Evolutionary conservation across 2,329 filamentous ascomycete species (phyloP).

Genomic region (Fusarium pseudoanthophilum): DNA sequence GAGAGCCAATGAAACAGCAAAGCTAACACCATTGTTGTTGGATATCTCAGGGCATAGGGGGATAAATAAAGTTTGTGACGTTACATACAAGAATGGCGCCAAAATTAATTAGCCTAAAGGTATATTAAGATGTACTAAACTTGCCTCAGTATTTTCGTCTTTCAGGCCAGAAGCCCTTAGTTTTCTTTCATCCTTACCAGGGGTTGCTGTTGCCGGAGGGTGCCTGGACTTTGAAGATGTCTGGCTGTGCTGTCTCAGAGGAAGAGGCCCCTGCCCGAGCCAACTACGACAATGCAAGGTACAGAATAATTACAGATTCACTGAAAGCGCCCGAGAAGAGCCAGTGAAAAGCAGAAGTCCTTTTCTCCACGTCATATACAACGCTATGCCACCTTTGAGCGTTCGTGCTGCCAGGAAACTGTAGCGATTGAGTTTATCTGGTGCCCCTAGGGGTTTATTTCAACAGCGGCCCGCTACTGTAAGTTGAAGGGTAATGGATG

Average conservation of each 20-base stretch:
- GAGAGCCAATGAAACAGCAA: conserved; percentile 37
- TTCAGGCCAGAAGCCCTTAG: neutral
- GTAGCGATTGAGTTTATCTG: neutral
- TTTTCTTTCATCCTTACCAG: neutral
- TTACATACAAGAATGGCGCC: neutral
- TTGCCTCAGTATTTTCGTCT: neutral
- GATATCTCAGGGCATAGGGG: neutral
- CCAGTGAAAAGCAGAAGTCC: conserved; percentile 1
- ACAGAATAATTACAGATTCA: conserved; percentile 26
- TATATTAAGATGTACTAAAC: neutral
- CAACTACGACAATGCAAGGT: conserved; percentile 34
- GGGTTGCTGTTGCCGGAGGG: conserved; percentile 18
- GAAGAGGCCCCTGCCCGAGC: conserved; percentile 21
- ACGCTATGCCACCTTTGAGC: neutral
- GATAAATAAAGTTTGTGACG: neutral
- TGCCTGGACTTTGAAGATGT: conserved; percentile 15
- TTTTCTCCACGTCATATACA: neutral
- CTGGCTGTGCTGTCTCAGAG: conserved; percentile 26
- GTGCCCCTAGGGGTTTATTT: neutral
- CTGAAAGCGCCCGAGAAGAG: neutral
- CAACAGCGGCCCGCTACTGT: neutral
- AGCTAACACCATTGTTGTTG: conserved; percentile 19
- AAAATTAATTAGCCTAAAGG: neutral
- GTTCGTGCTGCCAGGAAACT: neutral
- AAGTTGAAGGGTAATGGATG: neutral